Evolutionary conservation across 768 basidiomycete species (phyloP), one percentile per base, ranked within the genome.

Genomic region (Paxillus ammoniavirescens): DNA sequence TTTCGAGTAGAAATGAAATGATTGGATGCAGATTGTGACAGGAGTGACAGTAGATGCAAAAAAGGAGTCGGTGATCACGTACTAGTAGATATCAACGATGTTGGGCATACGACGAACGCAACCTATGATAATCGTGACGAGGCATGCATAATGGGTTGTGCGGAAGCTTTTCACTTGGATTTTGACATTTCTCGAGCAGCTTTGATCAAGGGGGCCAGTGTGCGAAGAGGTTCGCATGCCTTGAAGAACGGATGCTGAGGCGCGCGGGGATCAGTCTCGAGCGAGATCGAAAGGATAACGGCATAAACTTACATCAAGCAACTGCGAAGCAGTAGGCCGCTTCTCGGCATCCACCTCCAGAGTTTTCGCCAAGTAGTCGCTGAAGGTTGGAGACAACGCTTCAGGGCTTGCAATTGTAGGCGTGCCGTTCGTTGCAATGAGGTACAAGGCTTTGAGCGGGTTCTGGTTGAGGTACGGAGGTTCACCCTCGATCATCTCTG

Each of bases 401-500:
- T 87, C 87, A 8, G 95, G 95, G 70, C 97, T 98, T 50, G 92
- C 89, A 60, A 99, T 93, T 49, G 89, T 89, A 0, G 97, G 97
- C 21, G 96, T 98, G 26, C 97, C 96, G 62, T 98, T 98, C 8
- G 96, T 99, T 2, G 96, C 96, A 63, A 99, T 99, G 45, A 99
- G 83, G 71, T 98, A 99, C 42, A 99, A 75, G 2, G 97, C 97
- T 70, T 97, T 98, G 49, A 97, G 77, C 0, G 95, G 94, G 72
- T 96, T 96, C 76, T 97, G 94, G 67, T 95, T 95, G 35, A 96
- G 80, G 64, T 97, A 97, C 21, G 94, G 94, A 0, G 94, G 94
- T 70, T 97, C 95, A 51, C 94, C 95, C 73, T 98, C 94, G 62
- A 98, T 95, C 94, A 98, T 97, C 75, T 97, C 93, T 93, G 64